phyloP scores from a whole-genome alignment of 2,329 filamentous ascomycete genomes.

The Epichloe uncinata region DNA sequence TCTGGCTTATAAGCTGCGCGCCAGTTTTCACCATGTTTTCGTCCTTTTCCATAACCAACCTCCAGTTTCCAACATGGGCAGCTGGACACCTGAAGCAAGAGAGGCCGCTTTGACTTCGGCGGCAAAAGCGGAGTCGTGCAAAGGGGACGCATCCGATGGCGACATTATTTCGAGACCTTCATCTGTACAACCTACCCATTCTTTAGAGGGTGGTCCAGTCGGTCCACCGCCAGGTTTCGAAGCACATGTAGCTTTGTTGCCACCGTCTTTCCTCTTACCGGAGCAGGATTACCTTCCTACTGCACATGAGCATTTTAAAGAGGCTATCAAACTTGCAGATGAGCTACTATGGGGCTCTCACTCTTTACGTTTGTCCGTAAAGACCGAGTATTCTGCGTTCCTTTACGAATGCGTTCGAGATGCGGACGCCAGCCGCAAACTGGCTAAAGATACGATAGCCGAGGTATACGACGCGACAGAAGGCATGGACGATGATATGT shows the following conservation, averaged over 20 bases:
- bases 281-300: constrained; percentile 68
- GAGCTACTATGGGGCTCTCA: constrained; percentile 73
- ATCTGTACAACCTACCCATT: constrained; percentile 34
- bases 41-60: constrained; percentile 92
- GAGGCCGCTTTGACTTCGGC: constrained; percentile 20
- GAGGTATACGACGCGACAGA: constrained; percentile 87
- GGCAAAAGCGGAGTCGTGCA: constrained; percentile 31
- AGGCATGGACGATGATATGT: constrained; percentile 91
- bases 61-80: constrained; percentile 49
- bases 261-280: constrained; percentile 67
- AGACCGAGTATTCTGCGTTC: constrained; percentile 86
- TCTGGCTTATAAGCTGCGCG: constrained; percentile 78
- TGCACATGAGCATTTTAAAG: constrained; percentile 69
- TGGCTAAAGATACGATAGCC: constrained; percentile 72
- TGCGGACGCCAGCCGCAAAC: constrained; percentile 54
- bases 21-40: constrained; percentile 93
- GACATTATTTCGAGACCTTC: constrained; percentile 27
- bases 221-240: constrained; percentile 42
- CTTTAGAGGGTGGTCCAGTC: constrained; percentile 46
- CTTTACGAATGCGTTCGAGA: constrained; percentile 89
- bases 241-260: constrained; percentile 22
- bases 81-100: constrained; percentile 33
- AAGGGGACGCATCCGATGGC: constrained; percentile 32
- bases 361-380: constrained; percentile 76
- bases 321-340: constrained; percentile 63